Evolutionary conservation across 2,329 filamentous ascomycete genomes (phyloP).

Genomic region (Xylaria sp.): DNA sequence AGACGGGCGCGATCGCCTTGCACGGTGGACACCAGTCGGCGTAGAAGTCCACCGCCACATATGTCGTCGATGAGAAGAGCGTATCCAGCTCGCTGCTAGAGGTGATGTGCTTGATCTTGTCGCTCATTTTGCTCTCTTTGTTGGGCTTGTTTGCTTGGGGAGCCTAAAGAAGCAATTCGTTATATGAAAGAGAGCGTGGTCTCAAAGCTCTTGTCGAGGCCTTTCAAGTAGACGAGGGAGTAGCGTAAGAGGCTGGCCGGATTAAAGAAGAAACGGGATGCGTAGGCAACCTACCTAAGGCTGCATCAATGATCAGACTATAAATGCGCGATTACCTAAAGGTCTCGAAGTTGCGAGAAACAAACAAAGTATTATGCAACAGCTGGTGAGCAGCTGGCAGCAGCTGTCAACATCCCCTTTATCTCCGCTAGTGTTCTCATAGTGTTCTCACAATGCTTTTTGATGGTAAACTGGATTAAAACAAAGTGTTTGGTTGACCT

Average conservation of each 20-base stretch:
- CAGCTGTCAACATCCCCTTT: too few species aligned
- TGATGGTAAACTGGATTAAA: too few species aligned
- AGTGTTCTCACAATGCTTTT: too few species aligned
- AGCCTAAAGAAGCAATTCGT: not conserved
- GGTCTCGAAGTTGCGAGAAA: conserved; percentile 18
- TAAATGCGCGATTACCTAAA: not conserved
- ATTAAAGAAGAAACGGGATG: not conserved
- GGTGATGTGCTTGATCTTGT: conserved; percentile 46
- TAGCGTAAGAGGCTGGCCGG: not conserved
- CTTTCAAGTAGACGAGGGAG: not conserved
- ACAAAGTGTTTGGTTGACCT: too few species aligned
- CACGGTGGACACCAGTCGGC: conserved; percentile 67
- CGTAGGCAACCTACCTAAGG: too few species aligned
- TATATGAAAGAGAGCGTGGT: not conserved
- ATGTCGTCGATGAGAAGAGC: conserved; percentile 54
- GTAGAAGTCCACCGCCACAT: conserved; percentile 63
- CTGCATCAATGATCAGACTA: not conserved
- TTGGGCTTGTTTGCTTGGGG: not conserved
- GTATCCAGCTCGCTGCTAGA: conserved; percentile 53
- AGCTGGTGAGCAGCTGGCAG: too few species aligned
- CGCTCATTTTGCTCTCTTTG: conserved; percentile 20
- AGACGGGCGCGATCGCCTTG: conserved; percentile 63
- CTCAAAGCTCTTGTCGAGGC: not conserved
- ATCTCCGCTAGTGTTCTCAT: too few species aligned
- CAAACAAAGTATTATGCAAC: too few species aligned